These are phyloP conservation scores for Pezicula carpinea DNA, from an alignment of 2,329 filamentous ascomycete species.

Conservation along the genomic window DNA sequence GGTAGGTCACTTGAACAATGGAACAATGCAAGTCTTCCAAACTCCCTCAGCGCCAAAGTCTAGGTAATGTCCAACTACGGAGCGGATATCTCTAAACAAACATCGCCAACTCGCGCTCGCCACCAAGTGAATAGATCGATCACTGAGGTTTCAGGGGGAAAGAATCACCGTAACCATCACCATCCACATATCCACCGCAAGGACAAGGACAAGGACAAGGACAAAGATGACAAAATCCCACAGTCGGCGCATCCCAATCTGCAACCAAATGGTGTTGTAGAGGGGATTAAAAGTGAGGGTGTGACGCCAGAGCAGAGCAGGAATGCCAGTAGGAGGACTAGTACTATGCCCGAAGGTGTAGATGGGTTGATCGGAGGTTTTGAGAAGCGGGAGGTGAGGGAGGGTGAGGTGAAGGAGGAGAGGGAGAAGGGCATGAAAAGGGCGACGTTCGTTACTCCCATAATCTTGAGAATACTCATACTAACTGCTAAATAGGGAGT, in stretches of 20 bases:
- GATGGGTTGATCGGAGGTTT: conserved; percentile 5
- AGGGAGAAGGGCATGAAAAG: conserved; percentile 34
- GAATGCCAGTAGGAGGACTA: conserved; percentile 39
- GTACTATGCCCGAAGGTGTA: conserved; percentile 28
- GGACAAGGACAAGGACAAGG: conserved; percentile 15
- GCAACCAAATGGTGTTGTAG: conserved; percentile 3
- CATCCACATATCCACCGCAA: conserved; percentile 29
- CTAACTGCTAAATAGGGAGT: conserved; percentile 34
- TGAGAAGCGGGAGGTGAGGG: conserved; percentile 25
- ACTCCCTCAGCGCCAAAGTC: background rate
- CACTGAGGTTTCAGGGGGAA: conserved; percentile 13
- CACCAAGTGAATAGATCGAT: conserved; percentile 51
- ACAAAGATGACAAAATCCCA: conserved; percentile 28
- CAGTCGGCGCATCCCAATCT: conserved; percentile 9
- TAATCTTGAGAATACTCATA: conserved; percentile 2
- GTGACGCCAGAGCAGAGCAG: conserved; percentile 39
- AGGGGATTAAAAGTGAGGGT: conserved; percentile 31
- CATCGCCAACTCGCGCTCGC: conserved; percentile 35
- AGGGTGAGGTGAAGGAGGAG: conserved; percentile 38
- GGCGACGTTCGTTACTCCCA: conserved; percentile 34
- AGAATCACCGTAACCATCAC: conserved; percentile 34
- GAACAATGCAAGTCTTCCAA: background rate
- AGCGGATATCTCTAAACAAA: conserved; percentile 25
- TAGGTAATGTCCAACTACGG: conserved; percentile 34
- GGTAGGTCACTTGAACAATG: background rate